Conservation (phyloP, 805 yeast genomes). For the Starmerella floris region DNA sequence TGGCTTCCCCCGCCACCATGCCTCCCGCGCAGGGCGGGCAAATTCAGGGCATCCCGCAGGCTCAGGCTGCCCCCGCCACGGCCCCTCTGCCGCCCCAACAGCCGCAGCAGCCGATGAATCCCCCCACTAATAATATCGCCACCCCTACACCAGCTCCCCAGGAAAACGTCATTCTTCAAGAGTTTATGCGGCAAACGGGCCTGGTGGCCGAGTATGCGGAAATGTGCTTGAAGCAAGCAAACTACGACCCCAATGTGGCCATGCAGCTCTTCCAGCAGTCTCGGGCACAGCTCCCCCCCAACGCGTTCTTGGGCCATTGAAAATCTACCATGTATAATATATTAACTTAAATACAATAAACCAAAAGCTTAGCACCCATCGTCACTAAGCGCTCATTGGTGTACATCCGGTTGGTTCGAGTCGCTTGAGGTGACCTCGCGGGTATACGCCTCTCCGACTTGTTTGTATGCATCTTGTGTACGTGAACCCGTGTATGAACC, state of each 20-base stretch:
- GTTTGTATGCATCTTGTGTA: no score
- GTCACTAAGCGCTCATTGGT: neutral
- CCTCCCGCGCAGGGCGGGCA: neutral
- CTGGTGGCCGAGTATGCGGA: slow-evolving; percentile 66
- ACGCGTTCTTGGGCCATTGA: slow-evolving; percentile 34
- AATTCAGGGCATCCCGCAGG: neutral
- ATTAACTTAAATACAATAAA: neutral
- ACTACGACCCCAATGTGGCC: slow-evolving; percentile 66
- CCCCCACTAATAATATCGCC: no score
- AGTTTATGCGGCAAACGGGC: slow-evolving; percentile 57
- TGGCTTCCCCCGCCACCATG: neutral
- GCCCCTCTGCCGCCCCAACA: neutral
- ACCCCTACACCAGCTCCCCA: slow-evolving; percentile 14
- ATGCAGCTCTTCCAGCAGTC: slow-evolving; percentile 57
- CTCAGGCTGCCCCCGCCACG: no score
- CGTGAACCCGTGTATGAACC: no score
- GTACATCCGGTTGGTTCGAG: no score
- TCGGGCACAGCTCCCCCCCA: slow-evolving; percentile 43
- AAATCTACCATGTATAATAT: no score
- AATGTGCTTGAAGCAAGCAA: slow-evolving; percentile 77
- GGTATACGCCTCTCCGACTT: no score
- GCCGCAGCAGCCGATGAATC: neutral
- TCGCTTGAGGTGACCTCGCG: no score
- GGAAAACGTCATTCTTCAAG: slow-evolving; percentile 31
- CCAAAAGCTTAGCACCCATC: neutral